These are phyloP conservation scores for Tuber microsphaerosporum DNA, from an alignment of 495 filamentous ascomycete species.

Conservation along the genomic window DNA sequence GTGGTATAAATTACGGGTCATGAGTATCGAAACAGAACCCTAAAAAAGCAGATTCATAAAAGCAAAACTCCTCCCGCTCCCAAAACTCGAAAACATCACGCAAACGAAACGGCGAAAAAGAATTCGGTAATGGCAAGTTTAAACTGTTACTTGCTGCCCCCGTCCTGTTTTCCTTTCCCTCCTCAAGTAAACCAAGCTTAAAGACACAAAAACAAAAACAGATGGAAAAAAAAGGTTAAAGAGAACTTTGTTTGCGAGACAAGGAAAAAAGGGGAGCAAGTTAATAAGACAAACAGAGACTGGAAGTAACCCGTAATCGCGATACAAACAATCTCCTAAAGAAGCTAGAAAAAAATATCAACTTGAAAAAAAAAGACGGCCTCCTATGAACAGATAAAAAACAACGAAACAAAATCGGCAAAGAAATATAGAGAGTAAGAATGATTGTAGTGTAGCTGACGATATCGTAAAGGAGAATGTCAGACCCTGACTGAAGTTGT, in stretches of 20 bases:
- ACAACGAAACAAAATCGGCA: neutral
- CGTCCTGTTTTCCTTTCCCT: neutral
- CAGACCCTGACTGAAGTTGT: neutral
- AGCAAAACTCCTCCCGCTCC: neutral
- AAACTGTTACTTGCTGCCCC: neutral
- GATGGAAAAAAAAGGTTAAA: conserved; percentile 11
- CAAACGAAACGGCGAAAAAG: neutral
- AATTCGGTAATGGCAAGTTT: neutral
- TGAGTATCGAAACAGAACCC: conserved; percentile 4
- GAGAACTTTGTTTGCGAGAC: conserved; percentile 18
- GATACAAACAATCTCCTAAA: conserved; percentile 32
- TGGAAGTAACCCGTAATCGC: conserved; percentile 2
- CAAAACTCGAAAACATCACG: neutral
- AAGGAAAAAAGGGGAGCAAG: conserved; percentile 16
- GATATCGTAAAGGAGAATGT: neutral
- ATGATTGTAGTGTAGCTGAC: neutral
- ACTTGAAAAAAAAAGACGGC: conserved; percentile 5
- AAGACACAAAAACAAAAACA: conserved; percentile 10
- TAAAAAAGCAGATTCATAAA: neutral
- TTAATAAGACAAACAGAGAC: conserved; percentile 4
- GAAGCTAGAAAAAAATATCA: conserved; percentile 13
- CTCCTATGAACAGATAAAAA: neutral
- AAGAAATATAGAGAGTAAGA: neutral
- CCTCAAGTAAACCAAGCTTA: conserved; percentile 14
- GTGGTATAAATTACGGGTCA: conserved; percentile 9